Evolutionary conservation across 228 moss, liverwort and hornwort species (phyloP).

Genomic region (Sphagnum magellanicum): DNA sequence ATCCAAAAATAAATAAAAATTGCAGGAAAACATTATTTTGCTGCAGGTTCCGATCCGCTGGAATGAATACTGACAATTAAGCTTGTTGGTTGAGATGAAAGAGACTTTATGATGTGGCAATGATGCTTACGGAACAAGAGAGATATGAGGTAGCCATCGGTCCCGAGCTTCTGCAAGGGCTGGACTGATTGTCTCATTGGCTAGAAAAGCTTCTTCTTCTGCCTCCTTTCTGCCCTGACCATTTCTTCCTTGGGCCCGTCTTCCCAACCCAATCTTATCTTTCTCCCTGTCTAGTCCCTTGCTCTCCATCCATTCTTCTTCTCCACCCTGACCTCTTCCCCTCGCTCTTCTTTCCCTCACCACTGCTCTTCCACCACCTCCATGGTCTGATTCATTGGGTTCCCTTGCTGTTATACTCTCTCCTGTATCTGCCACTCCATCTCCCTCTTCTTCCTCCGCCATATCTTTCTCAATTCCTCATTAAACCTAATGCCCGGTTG

Average conservation of each 20-base stretch:
- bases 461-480: too few relatives aligned
- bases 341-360: background rate
- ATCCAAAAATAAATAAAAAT: background rate
- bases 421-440: background rate
- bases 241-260: background rate
- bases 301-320: background rate
- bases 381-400: background rate
- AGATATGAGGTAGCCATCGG: slow-evolving; percentile 37
- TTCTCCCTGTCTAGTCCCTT: background rate
- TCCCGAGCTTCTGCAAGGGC: slow-evolving; percentile 2
- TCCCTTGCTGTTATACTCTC: background rate
- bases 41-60: background rate
- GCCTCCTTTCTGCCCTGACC: background rate
- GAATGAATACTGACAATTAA: background rate
- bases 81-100: background rate
- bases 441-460: background rate
- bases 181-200: background rate
- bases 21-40: background rate
- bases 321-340: background rate
- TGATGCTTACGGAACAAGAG: slow-evolving; percentile 31
- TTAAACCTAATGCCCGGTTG: too few relatives aligned
- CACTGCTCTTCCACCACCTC: background rate
- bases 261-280: background rate
- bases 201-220: slow-evolving; percentile 6
- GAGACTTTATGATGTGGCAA: background rate